phyloP scores from a whole-genome alignment of 805 yeast species.

The Hanseniaspora guilliermondii region DNA sequence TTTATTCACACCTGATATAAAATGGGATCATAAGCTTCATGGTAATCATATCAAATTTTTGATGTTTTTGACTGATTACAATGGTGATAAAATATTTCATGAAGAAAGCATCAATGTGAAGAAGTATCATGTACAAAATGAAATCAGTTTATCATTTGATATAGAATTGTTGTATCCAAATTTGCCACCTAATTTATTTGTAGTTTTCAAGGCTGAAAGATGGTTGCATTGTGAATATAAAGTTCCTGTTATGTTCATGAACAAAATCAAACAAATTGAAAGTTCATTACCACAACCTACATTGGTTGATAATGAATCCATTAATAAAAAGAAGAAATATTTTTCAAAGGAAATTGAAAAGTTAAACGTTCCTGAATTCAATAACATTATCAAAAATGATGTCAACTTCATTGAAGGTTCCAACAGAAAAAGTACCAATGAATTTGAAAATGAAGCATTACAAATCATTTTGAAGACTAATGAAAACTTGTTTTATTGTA shows the following conservation, averaged over 20 bases:
- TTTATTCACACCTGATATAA: conserved; percentile 60
- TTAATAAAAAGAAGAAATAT: conserved; percentile 15
- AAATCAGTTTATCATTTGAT: conserved; percentile 51
- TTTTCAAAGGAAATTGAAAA: conserved; percentile 30
- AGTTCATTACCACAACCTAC: conserved; percentile 60
- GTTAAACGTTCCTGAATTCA: conserved; percentile 35
- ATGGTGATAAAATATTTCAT: conserved; percentile 64
- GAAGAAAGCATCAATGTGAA: conserved; percentile 42
- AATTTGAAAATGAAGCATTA: conserved; percentile 61
- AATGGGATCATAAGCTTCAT: conserved; percentile 59
- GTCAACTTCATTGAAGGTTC: conserved; percentile 21
- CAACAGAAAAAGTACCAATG: conserved; percentile 47
- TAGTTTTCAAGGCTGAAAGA: conserved; percentile 60
- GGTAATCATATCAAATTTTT: conserved; percentile 54
- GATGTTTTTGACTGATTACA: conserved; percentile 66
- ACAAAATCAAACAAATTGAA: conserved; percentile 28
- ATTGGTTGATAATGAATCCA: conserved; percentile 33
- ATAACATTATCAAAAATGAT: not conserved
- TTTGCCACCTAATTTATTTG: conserved; percentile 61
- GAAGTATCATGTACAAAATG: conserved; percentile 38
- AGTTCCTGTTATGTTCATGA: conserved; percentile 42
- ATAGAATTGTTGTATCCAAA: conserved; percentile 28
- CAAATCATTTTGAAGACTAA: conserved; percentile 44
- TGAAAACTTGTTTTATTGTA: conserved; percentile 53
- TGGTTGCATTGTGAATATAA: conserved; percentile 72